Evolutionary conservation across 805 yeast genomes (phyloP).

Genomic region (Lipomyces japonicus): DNA sequence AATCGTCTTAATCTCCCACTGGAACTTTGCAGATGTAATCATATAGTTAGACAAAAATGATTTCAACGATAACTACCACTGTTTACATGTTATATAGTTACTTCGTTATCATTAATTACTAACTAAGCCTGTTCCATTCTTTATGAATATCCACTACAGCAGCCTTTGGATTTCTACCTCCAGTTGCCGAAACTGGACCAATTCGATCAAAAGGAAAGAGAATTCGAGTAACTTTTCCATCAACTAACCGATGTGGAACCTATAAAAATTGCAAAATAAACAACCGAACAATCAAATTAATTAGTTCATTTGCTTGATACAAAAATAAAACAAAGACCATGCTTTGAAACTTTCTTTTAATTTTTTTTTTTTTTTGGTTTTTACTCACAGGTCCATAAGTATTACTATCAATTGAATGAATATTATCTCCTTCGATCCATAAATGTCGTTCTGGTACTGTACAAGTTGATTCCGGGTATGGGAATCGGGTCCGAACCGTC

Average conservation of each 20-base stretch:
- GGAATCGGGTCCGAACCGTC: constrained; percentile 54
- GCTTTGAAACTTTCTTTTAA: background rate
- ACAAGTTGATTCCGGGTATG: constrained; percentile 62
- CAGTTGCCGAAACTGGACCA: constrained; percentile 45
- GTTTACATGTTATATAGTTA: background rate
- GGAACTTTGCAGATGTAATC: too few species aligned
- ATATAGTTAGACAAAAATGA: too few species aligned
- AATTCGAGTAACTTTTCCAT: constrained; percentile 68
- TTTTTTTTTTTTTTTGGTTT: background rate
- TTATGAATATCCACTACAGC: constrained; percentile 2
- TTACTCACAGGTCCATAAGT: constrained; percentile 71
- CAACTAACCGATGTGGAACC: constrained; percentile 63
- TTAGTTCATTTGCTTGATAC: background rate
- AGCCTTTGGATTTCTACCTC: constrained; percentile 43
- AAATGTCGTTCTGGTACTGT: constrained; percentile 72
- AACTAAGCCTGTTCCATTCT: background rate
- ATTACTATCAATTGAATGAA: constrained; percentile 74
- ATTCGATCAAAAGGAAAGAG: constrained; percentile 66
- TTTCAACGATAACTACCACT: too few species aligned
- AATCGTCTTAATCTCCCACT: too few species aligned
- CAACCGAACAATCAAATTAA: too few species aligned
- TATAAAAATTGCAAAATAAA: too few species aligned
- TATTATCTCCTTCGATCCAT: constrained; percentile 95
- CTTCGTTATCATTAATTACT: background rate
- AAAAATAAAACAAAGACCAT: background rate